Evolutionary conservation across 2,329 filamentous ascomycete species (phyloP).

Genomic region (Sporothrix pallida): DNA sequence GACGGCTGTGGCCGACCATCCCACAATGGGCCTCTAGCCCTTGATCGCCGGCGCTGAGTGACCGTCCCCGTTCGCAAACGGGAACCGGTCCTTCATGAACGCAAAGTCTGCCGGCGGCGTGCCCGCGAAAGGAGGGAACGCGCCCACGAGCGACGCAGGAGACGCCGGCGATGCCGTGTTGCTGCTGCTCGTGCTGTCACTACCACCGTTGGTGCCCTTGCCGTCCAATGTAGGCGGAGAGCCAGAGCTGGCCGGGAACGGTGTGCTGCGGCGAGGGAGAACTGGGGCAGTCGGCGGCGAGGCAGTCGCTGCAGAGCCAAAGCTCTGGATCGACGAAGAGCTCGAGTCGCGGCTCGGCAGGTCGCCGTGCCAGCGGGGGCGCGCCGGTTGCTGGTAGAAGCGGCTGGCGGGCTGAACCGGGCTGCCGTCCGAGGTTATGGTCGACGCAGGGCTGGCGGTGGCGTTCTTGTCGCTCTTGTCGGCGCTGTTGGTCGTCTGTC

Average conservation of each 20-base stretch:
- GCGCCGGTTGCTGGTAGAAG: conserved; percentile 44
- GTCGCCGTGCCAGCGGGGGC: conserved; percentile 52
- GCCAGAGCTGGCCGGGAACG: background rate
- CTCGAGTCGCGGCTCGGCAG: conserved; percentile 47
- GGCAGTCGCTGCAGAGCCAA: conserved; percentile 2
- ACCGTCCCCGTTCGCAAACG: conserved; percentile 54
- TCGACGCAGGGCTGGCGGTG: conserved; percentile 47
- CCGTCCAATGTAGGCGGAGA: background rate
- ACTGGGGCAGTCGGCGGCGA: background rate
- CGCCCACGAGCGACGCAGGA: conserved; percentile 52
- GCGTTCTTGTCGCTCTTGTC: conserved; percentile 45
- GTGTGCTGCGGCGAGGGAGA: conserved; percentile 35
- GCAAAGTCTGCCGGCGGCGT: conserved; percentile 52
- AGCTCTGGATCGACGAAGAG: conserved; percentile 40
- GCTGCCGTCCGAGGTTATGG: conserved; percentile 49
- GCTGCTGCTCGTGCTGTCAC: conserved; percentile 30
- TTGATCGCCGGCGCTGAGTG: conserved; percentile 58
- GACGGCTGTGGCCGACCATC: conserved; percentile 4
- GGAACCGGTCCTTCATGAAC: conserved; percentile 56
- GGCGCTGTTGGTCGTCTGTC: conserved; percentile 52
- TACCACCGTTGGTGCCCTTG: conserved; percentile 24
- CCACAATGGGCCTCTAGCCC: conserved; percentile 41
- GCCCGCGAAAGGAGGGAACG: conserved; percentile 55
- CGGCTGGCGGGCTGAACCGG: conserved; percentile 44
- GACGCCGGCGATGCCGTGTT: conserved; percentile 46